Evolutionary conservation across 2,329 filamentous ascomycete genomes (phyloP).

Genomic region (Sporothrix protearum): DNA sequence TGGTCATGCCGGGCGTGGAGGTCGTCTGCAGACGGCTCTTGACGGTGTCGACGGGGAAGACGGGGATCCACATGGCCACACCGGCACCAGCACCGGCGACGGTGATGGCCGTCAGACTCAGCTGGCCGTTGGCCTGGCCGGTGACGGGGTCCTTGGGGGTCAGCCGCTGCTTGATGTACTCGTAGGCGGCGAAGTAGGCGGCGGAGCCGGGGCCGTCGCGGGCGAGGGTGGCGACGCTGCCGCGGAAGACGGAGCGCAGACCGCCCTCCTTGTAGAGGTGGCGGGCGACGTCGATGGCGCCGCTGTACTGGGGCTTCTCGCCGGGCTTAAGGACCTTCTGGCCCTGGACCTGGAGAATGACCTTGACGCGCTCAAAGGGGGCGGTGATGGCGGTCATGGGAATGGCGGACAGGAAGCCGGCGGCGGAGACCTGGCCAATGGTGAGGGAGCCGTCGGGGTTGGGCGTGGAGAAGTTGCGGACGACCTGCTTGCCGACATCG

Average conservation of each 20-base stretch:
- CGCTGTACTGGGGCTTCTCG: constrained; percentile 87
- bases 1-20: constrained; percentile 70
- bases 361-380: constrained; percentile 97
- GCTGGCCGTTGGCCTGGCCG: constrained; percentile 66
- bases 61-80: constrained; percentile 98
- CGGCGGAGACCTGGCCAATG: constrained; percentile 82
- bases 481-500: constrained; percentile 88
- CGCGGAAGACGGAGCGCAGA: constrained; percentile 86
- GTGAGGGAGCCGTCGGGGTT: constrained; percentile 67
- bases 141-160: constrained; percentile 75
- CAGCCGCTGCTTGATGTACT: constrained; percentile 83
- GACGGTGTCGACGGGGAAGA: constrained; percentile 96
- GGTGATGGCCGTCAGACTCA: constrained; percentile 79
- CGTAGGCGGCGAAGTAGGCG: constrained; percentile 96
- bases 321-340: constrained; percentile 80
- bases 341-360: constrained; percentile 95
- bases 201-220: constrained; percentile 90
- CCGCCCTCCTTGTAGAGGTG: constrained; percentile 92
- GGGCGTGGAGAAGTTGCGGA: constrained; percentile 63
- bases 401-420: constrained; percentile 95
- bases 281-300: constrained; percentile 83
- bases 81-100: constrained; percentile 85
- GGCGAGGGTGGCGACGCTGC: constrained; percentile 83
- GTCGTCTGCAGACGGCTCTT: constrained; percentile 92
- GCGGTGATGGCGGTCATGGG: constrained; percentile 99